These are phyloP conservation scores for Hirsutella minnesotensis DNA, from an alignment of 2,329 filamentous ascomycete species.

Conservation along the genomic window DNA sequence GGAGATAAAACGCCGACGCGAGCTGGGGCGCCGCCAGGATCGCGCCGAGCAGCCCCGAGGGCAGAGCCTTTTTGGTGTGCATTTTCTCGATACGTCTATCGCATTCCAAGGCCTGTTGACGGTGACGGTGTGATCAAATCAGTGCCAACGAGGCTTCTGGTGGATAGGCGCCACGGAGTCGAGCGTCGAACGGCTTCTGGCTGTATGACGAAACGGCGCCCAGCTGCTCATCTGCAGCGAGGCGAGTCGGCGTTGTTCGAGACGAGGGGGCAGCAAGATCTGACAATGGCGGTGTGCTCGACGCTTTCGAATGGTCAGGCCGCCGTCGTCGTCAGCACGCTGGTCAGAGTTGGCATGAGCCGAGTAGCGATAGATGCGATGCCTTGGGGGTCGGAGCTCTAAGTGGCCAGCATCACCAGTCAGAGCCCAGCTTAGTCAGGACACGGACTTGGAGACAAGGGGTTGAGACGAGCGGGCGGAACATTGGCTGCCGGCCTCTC, in stretches of 20 bases:
- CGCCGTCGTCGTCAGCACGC: not conserved
- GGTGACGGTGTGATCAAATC: not conserved
- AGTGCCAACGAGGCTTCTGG: not conserved
- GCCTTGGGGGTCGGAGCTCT: not conserved
- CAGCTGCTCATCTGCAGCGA: too few relatives aligned
- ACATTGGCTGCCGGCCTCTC: constrained; percentile 1
- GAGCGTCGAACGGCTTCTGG: too few relatives aligned
- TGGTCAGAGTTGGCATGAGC: not conserved
- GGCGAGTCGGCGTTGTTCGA: too few relatives aligned
- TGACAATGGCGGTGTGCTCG: too few relatives aligned
- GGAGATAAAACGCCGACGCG: constrained; percentile 79
- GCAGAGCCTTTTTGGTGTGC: constrained; percentile 33
- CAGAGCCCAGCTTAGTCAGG: constrained; percentile 10
- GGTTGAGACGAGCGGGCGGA: not conserved
- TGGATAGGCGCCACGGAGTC: not conserved
- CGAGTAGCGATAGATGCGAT: not conserved
- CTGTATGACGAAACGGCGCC: too few relatives aligned
- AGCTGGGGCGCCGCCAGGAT: constrained; percentile 41
- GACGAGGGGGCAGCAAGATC: too few relatives aligned
- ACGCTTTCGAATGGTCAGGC: too few relatives aligned
- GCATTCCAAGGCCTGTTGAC: not conserved
- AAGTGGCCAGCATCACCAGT: constrained; percentile 3
- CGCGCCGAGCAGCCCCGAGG: constrained; percentile 36
- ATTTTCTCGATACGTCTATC: constrained; percentile 21
- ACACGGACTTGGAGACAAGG: not conserved